Evolutionary conservation across 2,329 filamentous ascomycete species (phyloP).

Genomic region (Pseudogymnoascus sp.): DNA sequence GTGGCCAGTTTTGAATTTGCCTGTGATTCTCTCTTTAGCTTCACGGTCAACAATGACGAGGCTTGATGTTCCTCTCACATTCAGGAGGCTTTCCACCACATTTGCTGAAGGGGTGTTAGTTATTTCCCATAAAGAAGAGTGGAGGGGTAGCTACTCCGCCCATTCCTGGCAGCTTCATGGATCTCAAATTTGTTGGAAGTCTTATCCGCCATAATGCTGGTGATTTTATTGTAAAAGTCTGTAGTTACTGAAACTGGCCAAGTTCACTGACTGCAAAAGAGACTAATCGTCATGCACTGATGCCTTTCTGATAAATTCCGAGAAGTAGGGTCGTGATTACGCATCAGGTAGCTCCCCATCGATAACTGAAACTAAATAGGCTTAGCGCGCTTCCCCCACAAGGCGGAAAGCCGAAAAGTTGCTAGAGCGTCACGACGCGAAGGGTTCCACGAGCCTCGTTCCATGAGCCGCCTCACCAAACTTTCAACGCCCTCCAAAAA

Average conservation of each 20-base stretch:
- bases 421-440: conserved; percentile 7
- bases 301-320: conserved; percentile 4
- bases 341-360: conserved; percentile 14
- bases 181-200: conserved; percentile 69
- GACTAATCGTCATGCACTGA: not conserved
- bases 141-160: conserved; percentile 53
- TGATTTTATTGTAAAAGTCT: not conserved
- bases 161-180: conserved; percentile 79
- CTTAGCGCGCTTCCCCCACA: conserved; percentile 2
- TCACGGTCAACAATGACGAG: not conserved
- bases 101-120: conserved; percentile 40
- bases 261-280: not conserved
- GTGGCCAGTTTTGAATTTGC: conserved; percentile 70
- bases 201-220: conserved; percentile 23
- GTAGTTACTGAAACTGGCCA: not conserved
- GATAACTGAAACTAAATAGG: not conserved
- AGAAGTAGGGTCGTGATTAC: not conserved
- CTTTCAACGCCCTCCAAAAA: conserved; percentile 3
- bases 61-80: conserved; percentile 37
- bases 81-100: conserved; percentile 66
- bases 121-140: not conserved
- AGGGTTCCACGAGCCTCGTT: conserved; percentile 14
- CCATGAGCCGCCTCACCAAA: conserved; percentile 6
- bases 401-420: conserved; percentile 9
- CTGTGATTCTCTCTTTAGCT: conserved; percentile 34